These are phyloP conservation scores for Vicia sativa DNA, from an alignment of 306 rosid species.

Conservation along the genomic window DNA sequence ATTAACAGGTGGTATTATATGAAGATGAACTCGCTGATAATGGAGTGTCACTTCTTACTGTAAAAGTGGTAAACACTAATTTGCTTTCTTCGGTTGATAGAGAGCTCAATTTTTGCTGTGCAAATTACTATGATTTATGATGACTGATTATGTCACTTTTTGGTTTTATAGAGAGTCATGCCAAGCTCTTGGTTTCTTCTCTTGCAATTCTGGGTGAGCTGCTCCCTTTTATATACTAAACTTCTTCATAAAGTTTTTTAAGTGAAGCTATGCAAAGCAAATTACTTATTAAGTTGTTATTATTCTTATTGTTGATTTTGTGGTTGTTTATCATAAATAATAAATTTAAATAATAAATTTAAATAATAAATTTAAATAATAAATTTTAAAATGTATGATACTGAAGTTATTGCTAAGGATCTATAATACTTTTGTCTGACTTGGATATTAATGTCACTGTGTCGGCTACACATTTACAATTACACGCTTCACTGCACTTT, in stretches of 20 bases:
- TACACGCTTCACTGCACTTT: constrained; percentile 27
- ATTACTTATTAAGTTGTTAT: constrained; percentile 15
- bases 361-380: no score
- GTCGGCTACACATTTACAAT: constrained; percentile 20
- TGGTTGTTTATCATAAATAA: background rate
- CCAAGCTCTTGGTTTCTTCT: constrained; percentile 97
- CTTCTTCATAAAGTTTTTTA: constrained; percentile 13
- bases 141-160: constrained; percentile 43
- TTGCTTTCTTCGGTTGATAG: constrained; percentile 36
- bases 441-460: constrained; percentile 6
- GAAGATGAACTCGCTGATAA: constrained; percentile 98
- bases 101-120: background rate
- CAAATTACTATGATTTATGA: constrained; percentile 29
- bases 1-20: constrained; percentile 80
- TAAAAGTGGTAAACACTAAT: constrained; percentile 78
- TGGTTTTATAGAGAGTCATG: constrained; percentile 87
- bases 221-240: constrained; percentile 29
- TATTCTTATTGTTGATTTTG: constrained; percentile 16
- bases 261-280: background rate
- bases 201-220: constrained; percentile 90
- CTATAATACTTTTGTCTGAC: constrained; percentile 3
- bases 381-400: background rate
- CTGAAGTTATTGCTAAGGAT: constrained; percentile 29
- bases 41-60: constrained; percentile 91
- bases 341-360: no score